Conservation (phyloP, 129 eudicot species). For the Pittosporum tobira region DNA sequence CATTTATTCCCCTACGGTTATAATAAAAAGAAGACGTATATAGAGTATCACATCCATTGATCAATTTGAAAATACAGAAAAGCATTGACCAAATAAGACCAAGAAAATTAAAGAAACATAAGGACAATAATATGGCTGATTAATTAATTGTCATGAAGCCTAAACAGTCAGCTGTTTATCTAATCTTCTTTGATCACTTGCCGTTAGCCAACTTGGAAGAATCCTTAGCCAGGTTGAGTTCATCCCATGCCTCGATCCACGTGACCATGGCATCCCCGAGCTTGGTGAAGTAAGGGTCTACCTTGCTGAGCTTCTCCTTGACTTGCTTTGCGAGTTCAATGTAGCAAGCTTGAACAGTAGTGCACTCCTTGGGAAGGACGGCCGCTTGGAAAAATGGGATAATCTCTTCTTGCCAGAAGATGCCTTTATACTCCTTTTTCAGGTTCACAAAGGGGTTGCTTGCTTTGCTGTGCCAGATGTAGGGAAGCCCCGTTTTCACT, state of each 20-base stretch:
- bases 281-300: conserved; percentile 49
- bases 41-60: conserved; percentile 1
- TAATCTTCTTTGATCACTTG: conserved; percentile 15
- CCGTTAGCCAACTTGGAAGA: conserved; percentile 25
- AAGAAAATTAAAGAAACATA: not conserved
- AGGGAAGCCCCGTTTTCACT: conserved; percentile 51
- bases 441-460: too few relatives aligned
- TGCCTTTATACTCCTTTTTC: too few relatives aligned
- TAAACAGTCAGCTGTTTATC: conserved; percentile 1
- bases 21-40: too few relatives aligned
- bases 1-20: too few relatives aligned
- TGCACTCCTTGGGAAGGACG: conserved; percentile 43
- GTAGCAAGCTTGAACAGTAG: conserved; percentile 57
- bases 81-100: conserved; percentile 5
- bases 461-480: too few relatives aligned
- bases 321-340: conserved; percentile 48
- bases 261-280: conserved; percentile 60
- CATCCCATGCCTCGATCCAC: conserved; percentile 68
- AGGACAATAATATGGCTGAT: not conserved
- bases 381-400: conserved; percentile 56
- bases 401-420: conserved; percentile 71
- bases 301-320: conserved; percentile 49
- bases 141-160: conserved; percentile 4
- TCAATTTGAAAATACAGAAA: not conserved
- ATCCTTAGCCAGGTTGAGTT: conserved; percentile 37